Evolutionary conservation across 257 asterid genomes (phyloP).

Genomic region (Thymus quinquecostatus): DNA sequence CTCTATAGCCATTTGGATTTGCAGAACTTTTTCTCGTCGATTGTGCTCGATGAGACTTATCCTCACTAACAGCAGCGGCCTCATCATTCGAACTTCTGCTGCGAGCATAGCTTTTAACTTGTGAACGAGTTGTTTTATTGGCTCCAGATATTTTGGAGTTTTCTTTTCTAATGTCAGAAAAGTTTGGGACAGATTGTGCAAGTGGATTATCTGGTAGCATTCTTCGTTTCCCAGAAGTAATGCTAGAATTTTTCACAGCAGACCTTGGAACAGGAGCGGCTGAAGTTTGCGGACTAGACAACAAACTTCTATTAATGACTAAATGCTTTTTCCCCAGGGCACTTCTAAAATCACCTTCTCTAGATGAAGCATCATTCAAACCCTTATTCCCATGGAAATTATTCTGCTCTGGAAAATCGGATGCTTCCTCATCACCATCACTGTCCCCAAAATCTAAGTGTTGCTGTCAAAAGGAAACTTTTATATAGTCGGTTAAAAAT

Average conservation of each 20-base stretch:
- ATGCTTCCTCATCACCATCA: slow-evolving; percentile 59
- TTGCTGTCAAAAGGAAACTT: slow-evolving; percentile 74
- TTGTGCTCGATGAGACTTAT: slow-evolving; percentile 59
- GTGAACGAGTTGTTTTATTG: slow-evolving; percentile 60
- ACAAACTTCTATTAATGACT: slow-evolving; percentile 47
- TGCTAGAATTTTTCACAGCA: slow-evolving; percentile 53
- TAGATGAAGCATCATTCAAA: slow-evolving; percentile 45
- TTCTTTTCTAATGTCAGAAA: slow-evolving; percentile 84
- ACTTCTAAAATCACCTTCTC: slow-evolving; percentile 51
- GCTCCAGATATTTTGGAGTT: slow-evolving; percentile 64
- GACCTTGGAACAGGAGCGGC: slow-evolving; percentile 65
- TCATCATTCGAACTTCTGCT: slow-evolving; percentile 68
- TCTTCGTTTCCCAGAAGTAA: slow-evolving; percentile 64
- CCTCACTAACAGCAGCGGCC: slow-evolving; percentile 55
- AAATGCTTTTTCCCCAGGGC: slow-evolving; percentile 56
- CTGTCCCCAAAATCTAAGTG: slow-evolving; percentile 66
- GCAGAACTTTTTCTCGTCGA: slow-evolving; percentile 61
- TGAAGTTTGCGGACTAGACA: slow-evolving; percentile 58
- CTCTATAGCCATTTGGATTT: slow-evolving; percentile 51
- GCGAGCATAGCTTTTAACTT: slow-evolving; percentile 62
- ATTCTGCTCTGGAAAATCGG: slow-evolving; percentile 49
- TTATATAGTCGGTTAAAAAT: slow-evolving; percentile 55
- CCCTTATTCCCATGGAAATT: slow-evolving; percentile 45
- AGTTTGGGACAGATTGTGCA: slow-evolving; percentile 87
- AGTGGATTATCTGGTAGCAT: slow-evolving; percentile 77